These are phyloP conservation scores for Claviceps spartinae DNA, from an alignment of 2,329 filamentous ascomycete genomes.

Conservation along the genomic window DNA sequence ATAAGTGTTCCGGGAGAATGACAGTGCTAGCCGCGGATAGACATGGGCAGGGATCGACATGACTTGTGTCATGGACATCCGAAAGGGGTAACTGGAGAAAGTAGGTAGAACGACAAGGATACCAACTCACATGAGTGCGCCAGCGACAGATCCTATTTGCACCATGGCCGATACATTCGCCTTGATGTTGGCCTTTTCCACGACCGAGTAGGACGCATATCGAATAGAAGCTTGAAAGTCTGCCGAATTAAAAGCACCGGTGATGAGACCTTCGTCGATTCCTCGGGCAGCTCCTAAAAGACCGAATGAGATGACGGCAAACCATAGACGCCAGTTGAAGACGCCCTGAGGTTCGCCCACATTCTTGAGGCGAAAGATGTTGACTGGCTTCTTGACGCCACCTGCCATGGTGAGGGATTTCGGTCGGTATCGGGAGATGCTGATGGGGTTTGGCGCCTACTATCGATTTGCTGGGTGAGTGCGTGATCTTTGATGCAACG, in stretches of 20 bases:
- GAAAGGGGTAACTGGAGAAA: neutral
- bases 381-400: slow-evolving; percentile 41
- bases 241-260: slow-evolving; percentile 53
- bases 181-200: slow-evolving; percentile 52
- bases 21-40: no score
- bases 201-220: slow-evolving; percentile 36
- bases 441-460: neutral
- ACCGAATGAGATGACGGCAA: slow-evolving; percentile 59
- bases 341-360: slow-evolving; percentile 54
- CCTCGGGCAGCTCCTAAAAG: slow-evolving; percentile 66
- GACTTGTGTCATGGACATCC: neutral
- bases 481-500: no score
- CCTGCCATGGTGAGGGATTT: slow-evolving; percentile 28
- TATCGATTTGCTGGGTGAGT: neutral
- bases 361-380: slow-evolving; percentile 51
- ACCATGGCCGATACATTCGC: slow-evolving; percentile 73
- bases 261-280: slow-evolving; percentile 70
- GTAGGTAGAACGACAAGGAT: neutral
- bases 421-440: neutral
- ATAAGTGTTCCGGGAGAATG: no score
- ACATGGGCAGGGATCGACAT: no score
- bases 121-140: slow-evolving; percentile 41
- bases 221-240: slow-evolving; percentile 48
- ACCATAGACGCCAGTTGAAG: slow-evolving; percentile 70
- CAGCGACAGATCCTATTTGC: slow-evolving; percentile 61